Evolutionary conservation across 805 yeast species (phyloP), one percentile per base, ranked within the genome.

Genomic region (Metschnikowia colocasiae): DNA sequence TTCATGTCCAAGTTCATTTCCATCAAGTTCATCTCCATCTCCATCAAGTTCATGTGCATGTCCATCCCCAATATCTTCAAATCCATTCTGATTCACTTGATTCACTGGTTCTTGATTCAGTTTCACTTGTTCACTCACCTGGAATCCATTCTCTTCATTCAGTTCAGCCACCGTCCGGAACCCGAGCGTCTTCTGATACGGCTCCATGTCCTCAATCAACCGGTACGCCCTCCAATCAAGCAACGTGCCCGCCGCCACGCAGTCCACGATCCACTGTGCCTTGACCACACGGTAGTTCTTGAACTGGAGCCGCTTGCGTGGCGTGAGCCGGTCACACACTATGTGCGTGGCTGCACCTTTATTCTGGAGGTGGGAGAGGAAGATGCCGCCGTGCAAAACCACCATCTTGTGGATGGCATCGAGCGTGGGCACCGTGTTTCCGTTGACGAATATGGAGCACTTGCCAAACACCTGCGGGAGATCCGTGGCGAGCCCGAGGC

Each of bases 301-400:
- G 60, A 80, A 88, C 63, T 86, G 84, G 3, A 77, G 59, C 46
- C 72, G 68, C 63, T 94, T 92, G 45, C 85, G 71, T 0, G 94
- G 88, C 0, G 98, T 89, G 52, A 92, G 62, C 25, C 80, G 73
- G 46, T 83, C 81, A 6, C 97, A 95, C 3, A 94, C 70, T 3
- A 92, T 84, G 65, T 94, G 98, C 0, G 97, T 87, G 0, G 84
- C 94, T 9, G 75, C 72, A 3, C 85, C 76, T 60, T 91, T 91
- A 4, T 84, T 81, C 4, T 80, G 73, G 35, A 92, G 63, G 64
- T 80, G 82, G 51, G 84, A 85, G 19, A 84, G 59, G 51, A 86
- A 87, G 43, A 68, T 74, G 0, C 99, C 99, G 0, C 98, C 97
- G 63, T 91, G 78, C 8, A 80, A 55, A 2, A 87, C 79, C 2